phyloP scores from a whole-genome alignment of 345 rosid genomes.

The Citrus sinensis region DNA sequence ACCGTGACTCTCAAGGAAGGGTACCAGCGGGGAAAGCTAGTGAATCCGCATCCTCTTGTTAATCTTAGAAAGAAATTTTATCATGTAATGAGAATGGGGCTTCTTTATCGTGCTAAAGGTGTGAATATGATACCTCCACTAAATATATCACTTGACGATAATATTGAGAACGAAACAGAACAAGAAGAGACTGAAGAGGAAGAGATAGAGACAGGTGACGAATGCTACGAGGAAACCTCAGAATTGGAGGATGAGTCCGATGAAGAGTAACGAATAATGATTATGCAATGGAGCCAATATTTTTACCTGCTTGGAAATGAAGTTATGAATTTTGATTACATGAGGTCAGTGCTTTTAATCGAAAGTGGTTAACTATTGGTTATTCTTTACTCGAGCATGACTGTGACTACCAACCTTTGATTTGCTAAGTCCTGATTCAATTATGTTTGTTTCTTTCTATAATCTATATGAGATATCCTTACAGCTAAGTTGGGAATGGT shows the following conservation, averaged over 20 bases:
- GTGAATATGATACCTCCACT: constrained; percentile 40
- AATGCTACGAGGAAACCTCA: constrained; percentile 34
- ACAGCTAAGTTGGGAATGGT: neutral
- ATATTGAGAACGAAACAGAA: constrained; percentile 30
- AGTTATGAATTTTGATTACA: neutral
- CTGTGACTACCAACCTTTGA: neutral
- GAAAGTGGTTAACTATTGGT: neutral
- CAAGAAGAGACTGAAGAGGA: constrained; percentile 50
- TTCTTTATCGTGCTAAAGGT: constrained; percentile 75
- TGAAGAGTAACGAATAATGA: constrained; percentile 24
- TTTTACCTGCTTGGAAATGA: neutral
- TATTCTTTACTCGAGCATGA: neutral
- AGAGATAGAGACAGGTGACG: constrained; percentile 47
- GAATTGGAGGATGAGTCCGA: constrained; percentile 47
- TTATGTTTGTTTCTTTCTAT: neutral
- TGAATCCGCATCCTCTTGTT: constrained; percentile 80
- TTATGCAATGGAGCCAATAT: neutral
- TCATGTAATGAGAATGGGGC: constrained; percentile 90
- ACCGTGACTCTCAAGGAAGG: constrained; percentile 88
- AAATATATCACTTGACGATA: constrained; percentile 40
- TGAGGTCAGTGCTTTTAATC: neutral
- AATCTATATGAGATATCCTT: too few species aligned
- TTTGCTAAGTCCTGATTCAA: neutral
- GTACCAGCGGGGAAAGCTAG: constrained; percentile 68
- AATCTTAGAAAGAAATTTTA: constrained; percentile 66